Conservation (phyloP, 23 red algal genomes). For the Chondrus crispus region DNA sequence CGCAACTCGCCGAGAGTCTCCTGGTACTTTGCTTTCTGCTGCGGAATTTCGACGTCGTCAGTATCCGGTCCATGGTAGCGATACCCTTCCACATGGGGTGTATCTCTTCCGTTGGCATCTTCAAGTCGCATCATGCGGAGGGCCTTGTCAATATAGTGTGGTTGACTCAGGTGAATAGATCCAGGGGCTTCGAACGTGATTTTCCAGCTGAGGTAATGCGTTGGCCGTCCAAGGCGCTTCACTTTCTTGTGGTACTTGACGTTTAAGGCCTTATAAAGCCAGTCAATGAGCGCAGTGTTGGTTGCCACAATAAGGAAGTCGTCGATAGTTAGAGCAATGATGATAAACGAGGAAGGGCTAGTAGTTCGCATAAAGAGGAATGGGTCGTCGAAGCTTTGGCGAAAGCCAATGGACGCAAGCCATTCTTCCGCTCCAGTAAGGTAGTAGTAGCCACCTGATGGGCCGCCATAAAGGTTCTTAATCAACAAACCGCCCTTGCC, state of each 20-base stretch:
- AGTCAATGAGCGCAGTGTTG: neutral
- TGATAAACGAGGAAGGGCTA: neutral
- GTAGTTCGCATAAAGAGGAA: neutral
- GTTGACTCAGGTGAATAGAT: neutral
- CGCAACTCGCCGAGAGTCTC: neutral
- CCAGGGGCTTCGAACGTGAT: neutral
- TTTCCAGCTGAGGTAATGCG: neutral
- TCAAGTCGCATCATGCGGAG: neutral
- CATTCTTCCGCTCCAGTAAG: neutral
- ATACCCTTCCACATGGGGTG: neutral
- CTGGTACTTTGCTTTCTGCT: neutral
- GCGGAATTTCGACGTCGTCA: neutral
- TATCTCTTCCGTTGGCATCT: neutral
- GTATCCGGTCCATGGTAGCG: neutral
- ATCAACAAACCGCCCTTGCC: neutral
- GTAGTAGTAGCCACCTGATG: neutral
- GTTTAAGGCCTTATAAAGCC: neutral
- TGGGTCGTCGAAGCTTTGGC: constrained; percentile 8
- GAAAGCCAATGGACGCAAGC: neutral
- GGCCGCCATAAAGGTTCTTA: constrained; percentile 5
- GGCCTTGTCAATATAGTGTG: neutral
- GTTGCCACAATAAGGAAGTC: neutral
- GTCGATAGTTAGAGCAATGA: constrained; percentile 13
- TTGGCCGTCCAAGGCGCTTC: neutral
- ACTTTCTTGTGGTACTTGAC: neutral